Base-by-base conservation (phyloP, 768 basidiomycete species). In the Cystofilobasidium ferigula region DNA sequence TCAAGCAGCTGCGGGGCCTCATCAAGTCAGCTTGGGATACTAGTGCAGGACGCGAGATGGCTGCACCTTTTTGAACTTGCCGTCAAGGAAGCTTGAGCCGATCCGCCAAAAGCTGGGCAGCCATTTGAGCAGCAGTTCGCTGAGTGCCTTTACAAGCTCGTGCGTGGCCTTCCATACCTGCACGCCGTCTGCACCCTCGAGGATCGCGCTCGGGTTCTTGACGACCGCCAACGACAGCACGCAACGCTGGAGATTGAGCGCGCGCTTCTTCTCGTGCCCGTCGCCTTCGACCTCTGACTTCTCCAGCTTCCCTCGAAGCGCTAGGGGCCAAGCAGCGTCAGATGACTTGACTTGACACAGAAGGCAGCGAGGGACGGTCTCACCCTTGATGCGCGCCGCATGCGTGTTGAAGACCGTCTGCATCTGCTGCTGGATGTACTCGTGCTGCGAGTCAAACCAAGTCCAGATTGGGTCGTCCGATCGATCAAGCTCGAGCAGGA, bases 91-190 rank as follows among this genome's bases (percentile, higher is more conserved):
- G 28, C 83, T 84, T 75, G 84, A 88, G 2, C 88, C 86, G 57
- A 99, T 88, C 73, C 85, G 87, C 90, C 91, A 94, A 77, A 97
- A 97, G 71, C 83, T 89, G 18, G 94, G 92, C 28, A 99, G 81
- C 1, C 86, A 82, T n/a, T 85, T 79, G 16, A 92, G 75, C 75
- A 97, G 81, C 45, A 83, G 83, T 74, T 97, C 93, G 4, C 89
- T 91, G n/a, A 91, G 74, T 70, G 81, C 85, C 78, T 90, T 92
- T 57, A 91, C 84, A 79, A 97, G 79, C 45, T 84, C 82, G 59
- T 84, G 79, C 32, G 87, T 83, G 2, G 84, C 83, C 70, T 84
- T 82, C 95, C 95, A 99, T 28, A 84, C 83, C 38, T 88, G 83
- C 68, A 86, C 83, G 30, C 85, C 87, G 28, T 84, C 91, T 91